Evolutionary conservation across 192 early-diverging fungal species (phyloP), one percentile per base, ranked within the genome.

Genomic region (Geranomyces variabilis): DNA sequence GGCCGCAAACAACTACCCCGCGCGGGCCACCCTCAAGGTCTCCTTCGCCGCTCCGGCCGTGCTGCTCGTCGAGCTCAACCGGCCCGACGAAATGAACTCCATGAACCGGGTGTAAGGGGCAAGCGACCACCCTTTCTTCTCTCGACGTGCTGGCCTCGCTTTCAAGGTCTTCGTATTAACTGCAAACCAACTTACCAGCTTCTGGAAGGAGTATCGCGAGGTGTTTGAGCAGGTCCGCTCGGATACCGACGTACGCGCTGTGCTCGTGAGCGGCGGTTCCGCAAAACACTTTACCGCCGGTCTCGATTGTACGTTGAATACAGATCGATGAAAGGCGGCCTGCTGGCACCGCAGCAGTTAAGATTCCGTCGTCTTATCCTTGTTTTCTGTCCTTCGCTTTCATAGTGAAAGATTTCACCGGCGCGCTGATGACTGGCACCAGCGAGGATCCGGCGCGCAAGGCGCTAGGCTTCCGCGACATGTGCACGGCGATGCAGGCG

Each of bases 231-330:
- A 60, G 15, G 73, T 93, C 53, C 72, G 80, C 31, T 26, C 63
- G n/a, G 92, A 97, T 77, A 68, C 80, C 14, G 70, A 87, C 28
- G 88, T 96, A 56, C 86, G 91, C 33, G 82, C 83, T 67, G 88
- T 96, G 0, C 87, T 99, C 29, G 67, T 97, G 24, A 89, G 89
- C 14, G 93, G 90, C 24, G 80, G 83, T 26, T 89, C 89, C 29
- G 45, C 53, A 19, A 82, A 86, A 36, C 82, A 89, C 70, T 99
- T 99, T 71, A 92, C 92, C n/a, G 90, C 92, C 41, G 97, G 97
- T 9, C 80, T 99, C 26, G 97, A 99, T 67, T 77, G 90, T 88
- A 89, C 79, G 70, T 60, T 24, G 77, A 41, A 41, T 10, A 10
- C 36, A 3, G 36, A n/a, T n/a, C n/a, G n/a, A n/a, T n/a, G n/a